phyloP scores from a whole-genome alignment of 2,329 filamentous ascomycete genomes.

The Colletotrichum gigasporum region DNA sequence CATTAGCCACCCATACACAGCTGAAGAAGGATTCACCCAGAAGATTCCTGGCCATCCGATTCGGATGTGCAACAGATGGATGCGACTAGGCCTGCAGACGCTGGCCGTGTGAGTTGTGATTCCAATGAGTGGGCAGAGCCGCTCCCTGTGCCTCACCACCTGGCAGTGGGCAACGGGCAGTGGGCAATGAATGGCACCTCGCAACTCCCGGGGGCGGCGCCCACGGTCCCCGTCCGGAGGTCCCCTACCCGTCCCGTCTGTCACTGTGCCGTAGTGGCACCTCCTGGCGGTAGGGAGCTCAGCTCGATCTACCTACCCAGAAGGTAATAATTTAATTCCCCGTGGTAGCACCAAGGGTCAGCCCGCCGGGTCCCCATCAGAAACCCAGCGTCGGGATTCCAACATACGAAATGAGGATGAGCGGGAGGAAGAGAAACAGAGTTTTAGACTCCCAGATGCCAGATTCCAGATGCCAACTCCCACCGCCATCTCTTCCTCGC shows the following conservation, averaged over 20 bases:
- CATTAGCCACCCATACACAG: slow-evolving; percentile 15
- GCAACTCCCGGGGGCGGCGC: neutral
- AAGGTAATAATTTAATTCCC: slow-evolving; percentile 7
- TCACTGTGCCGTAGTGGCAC: too few relatives aligned
- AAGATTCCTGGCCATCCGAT: slow-evolving; percentile 9
- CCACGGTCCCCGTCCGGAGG: slow-evolving; percentile 8
- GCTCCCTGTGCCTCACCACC: neutral
- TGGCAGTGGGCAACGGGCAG: neutral
- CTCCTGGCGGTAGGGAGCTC: too few relatives aligned
- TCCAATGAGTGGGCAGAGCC: neutral
- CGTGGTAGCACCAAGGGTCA: neutral
- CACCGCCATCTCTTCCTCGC: neutral
- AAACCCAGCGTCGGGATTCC: neutral
- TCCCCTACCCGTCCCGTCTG: neutral
- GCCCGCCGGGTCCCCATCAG: neutral
- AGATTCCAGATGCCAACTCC: too few relatives aligned
- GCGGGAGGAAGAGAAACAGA: neutral
- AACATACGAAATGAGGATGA: slow-evolving; percentile 27
- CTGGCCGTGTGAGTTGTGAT: neutral
- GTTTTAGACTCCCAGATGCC: too few relatives aligned
- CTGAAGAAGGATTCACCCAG: slow-evolving; percentile 9
- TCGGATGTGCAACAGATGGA: neutral
- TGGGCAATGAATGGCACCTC: neutral
- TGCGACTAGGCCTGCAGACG: neutral
- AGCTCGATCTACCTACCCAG: neutral